These are phyloP conservation scores for Epithemia pelagica DNA, from an alignment of 108 stramenopile genomes.

Conservation along the genomic window DNA sequence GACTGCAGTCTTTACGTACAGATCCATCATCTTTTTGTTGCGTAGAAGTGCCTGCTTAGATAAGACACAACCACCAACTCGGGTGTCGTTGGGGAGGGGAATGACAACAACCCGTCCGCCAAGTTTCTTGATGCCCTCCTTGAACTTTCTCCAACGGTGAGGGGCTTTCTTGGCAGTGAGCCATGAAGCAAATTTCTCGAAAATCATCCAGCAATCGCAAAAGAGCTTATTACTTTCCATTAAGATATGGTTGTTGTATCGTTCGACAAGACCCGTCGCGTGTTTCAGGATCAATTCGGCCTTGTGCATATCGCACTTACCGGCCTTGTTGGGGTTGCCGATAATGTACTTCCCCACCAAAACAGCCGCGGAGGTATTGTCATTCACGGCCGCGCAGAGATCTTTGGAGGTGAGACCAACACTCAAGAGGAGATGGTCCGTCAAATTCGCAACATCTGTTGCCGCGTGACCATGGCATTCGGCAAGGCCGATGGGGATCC, in stretches of 20 bases:
- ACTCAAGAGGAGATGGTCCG: neutral
- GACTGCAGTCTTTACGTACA: neutral
- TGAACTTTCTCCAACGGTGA: neutral
- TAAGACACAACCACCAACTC: neutral
- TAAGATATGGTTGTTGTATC: neutral
- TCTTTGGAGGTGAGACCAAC: neutral
- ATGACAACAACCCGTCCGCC: neutral
- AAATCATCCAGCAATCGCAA: neutral
- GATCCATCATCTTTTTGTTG: neutral
- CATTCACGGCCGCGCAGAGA: neutral
- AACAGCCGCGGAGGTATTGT: neutral
- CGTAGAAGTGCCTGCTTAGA: neutral
- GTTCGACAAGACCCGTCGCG: neutral
- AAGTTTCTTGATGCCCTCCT: neutral
- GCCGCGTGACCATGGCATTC: neutral
- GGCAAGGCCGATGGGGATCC: neutral
- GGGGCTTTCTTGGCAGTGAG: neutral
- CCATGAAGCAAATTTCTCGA: neutral
- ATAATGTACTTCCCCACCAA: neutral
- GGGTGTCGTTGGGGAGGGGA: neutral
- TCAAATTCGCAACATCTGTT: neutral
- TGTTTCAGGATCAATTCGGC: neutral
- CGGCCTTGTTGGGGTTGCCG: neutral
- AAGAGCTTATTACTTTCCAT: neutral
- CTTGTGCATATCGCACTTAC: neutral